Conservation (phyloP, 1,139 yeast genomes). For the Yamadazyma diospyri region DNA sequence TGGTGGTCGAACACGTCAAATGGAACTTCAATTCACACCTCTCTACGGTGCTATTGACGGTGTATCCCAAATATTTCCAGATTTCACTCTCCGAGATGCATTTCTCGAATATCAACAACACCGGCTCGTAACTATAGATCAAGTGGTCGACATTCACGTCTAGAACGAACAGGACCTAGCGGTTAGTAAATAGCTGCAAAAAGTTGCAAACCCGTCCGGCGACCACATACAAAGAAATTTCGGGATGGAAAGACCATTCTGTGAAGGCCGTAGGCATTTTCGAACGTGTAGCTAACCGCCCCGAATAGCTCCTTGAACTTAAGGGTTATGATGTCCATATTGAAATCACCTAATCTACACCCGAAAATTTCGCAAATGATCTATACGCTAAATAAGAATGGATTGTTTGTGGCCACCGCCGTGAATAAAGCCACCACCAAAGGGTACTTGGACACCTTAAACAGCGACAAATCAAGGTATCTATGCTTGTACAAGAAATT, state of each 20-base stretch:
- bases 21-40: neutral
- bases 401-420: conserved; percentile 5
- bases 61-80: conserved; percentile 11
- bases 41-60: conserved; percentile 7
- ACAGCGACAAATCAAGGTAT: neutral
- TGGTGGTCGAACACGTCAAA: conserved; percentile 1
- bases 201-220: no score
- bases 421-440: neutral
- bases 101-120: conserved; percentile 1
- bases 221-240: neutral
- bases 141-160: neutral
- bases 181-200: conserved; percentile 1
- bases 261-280: no score
- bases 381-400: conserved; percentile 5
- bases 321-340: no score
- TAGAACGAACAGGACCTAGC: neutral
- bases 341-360: neutral
- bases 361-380: neutral
- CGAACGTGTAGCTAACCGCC: no score
- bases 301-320: no score
- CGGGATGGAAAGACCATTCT: neutral
- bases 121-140: neutral
- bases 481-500: conserved; percentile 28
- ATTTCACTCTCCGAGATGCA: conserved; percentile 10
- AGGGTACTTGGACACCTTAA: neutral